These are phyloP conservation scores for Glomus cerebriforme DNA, from an alignment of 192 early-diverging fungal genomes.

Conservation along the genomic window DNA sequence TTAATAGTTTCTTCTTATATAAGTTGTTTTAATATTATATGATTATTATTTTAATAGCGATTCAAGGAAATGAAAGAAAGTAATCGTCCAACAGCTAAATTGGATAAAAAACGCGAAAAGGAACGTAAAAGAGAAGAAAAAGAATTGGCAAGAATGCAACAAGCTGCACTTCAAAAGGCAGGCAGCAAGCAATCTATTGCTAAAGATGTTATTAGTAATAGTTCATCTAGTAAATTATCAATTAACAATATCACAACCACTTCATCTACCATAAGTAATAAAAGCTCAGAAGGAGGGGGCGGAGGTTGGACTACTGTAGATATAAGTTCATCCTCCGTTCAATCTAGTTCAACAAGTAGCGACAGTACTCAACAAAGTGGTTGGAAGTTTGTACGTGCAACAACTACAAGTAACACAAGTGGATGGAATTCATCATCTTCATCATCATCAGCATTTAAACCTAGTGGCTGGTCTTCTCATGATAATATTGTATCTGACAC, in stretches of 20 bases:
- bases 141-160: constrained; percentile 65
- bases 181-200: constrained; percentile 17
- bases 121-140: constrained; percentile 68
- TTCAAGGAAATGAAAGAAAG: constrained; percentile 80
- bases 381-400: constrained; percentile 11
- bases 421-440: constrained; percentile 6
- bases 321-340: not conserved
- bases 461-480: not conserved
- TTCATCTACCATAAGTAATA: not conserved
- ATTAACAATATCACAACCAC: not conserved
- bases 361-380: not conserved
- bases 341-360: not conserved
- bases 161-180: constrained; percentile 58
- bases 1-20: not conserved
- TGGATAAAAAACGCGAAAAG: constrained; percentile 58
- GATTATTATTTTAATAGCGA: constrained; percentile 43
- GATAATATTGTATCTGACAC: not conserved
- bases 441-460: not conserved
- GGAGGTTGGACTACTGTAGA: not conserved
- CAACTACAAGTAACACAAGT: constrained; percentile 2
- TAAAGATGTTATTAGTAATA: not conserved
- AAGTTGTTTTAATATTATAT: not conserved
- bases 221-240: not conserved
- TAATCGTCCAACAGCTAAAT: constrained; percentile 39
- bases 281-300: not conserved